phyloP scores from a whole-genome alignment of 1,284 basidiomycete species.

The Leccinum proliferum region DNA sequence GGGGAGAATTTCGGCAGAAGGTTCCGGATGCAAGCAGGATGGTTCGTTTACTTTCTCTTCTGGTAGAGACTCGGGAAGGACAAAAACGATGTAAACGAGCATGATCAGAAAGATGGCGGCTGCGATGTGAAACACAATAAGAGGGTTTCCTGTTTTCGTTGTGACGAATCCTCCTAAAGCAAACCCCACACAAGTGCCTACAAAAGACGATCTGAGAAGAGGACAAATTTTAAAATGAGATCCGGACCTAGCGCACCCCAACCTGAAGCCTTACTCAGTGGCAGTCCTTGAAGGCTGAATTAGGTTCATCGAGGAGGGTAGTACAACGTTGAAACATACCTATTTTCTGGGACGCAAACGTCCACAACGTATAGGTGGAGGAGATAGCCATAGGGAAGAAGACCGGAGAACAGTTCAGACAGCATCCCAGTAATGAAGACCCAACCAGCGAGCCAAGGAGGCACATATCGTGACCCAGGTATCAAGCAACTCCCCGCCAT shows the following conservation, averaged over 20 bases:
- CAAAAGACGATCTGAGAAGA: neutral
- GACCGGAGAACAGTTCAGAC: conserved; percentile 12
- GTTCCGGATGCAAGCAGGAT: conserved; percentile 4
- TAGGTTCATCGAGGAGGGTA: neutral
- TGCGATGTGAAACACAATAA: conserved; percentile 25
- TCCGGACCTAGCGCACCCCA: conserved; percentile 25
- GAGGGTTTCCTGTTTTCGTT: conserved; percentile 19
- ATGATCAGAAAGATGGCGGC: conserved; percentile 13
- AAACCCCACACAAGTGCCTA: conserved; percentile 26
- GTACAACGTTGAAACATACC: conserved; percentile 13
- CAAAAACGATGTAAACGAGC: conserved; percentile 19
- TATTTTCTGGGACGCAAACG: conserved; percentile 20
- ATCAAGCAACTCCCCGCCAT: conserved; percentile 16
- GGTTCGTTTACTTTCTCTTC: conserved; percentile 24
- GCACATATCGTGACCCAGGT: conserved; percentile 15
- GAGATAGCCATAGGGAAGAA: conserved; percentile 17
- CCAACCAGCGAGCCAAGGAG: conserved; percentile 10
- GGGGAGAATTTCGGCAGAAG: neutral
- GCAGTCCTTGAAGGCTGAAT: conserved; percentile 21
- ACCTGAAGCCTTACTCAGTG: conserved; percentile 26
- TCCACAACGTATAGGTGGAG: conserved; percentile 29
- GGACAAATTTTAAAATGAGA: neutral
- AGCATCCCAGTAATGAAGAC: conserved; percentile 19
- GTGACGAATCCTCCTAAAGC: conserved; percentile 28
- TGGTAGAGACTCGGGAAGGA: conserved; percentile 31